Conservation (phyloP, 306 rosid genomes). For the Cicer arietinum region DNA sequence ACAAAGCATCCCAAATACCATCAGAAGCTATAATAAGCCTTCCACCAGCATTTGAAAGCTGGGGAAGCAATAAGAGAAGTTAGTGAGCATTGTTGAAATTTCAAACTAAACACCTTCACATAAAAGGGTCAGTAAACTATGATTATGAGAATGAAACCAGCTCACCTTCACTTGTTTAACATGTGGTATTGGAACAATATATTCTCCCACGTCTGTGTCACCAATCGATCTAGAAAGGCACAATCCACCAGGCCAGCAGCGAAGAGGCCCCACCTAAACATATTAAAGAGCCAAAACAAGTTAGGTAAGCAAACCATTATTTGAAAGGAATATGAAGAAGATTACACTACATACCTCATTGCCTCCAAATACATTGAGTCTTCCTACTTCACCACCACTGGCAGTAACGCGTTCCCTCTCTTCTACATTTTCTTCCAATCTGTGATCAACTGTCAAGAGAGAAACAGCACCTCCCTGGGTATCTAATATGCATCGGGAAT, state of each 20-base stretch:
- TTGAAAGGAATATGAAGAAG: slow-evolving; percentile 36
- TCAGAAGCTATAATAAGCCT: slow-evolving; percentile 94
- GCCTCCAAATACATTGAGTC: slow-evolving; percentile 90
- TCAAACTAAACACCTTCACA: slow-evolving; percentile 6
- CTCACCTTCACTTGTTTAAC: slow-evolving; percentile 96
- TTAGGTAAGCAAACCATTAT: background rate
- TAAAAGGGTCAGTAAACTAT: slow-evolving; percentile 32
- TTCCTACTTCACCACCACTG: slow-evolving; percentile 98
- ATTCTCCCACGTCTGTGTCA: slow-evolving; percentile 90
- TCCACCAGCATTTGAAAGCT: slow-evolving; percentile 92
- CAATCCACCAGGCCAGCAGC: slow-evolving; percentile 99
- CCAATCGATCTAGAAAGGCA: slow-evolving; percentile 95
- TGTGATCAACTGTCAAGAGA: slow-evolving; percentile 91
- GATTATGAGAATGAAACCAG: slow-evolving; percentile 20
- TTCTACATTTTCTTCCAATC: slow-evolving; percentile 91
- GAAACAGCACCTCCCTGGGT: slow-evolving; percentile 88
- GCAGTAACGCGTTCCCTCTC: slow-evolving; percentile 97
- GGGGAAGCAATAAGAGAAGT: slow-evolving; percentile 20
- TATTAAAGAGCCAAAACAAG: slow-evolving; percentile 35
- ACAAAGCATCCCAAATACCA: slow-evolving; percentile 95
- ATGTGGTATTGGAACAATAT: slow-evolving; percentile 89
- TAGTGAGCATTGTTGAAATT: slow-evolving; percentile 35
- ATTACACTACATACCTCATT: slow-evolving; percentile 62
- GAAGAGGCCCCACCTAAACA: slow-evolving; percentile 85
- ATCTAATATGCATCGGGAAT: slow-evolving; percentile 79